Evolutionary conservation across 345 rosid species (phyloP).

Genomic region (Gossypium sturtianum): DNA sequence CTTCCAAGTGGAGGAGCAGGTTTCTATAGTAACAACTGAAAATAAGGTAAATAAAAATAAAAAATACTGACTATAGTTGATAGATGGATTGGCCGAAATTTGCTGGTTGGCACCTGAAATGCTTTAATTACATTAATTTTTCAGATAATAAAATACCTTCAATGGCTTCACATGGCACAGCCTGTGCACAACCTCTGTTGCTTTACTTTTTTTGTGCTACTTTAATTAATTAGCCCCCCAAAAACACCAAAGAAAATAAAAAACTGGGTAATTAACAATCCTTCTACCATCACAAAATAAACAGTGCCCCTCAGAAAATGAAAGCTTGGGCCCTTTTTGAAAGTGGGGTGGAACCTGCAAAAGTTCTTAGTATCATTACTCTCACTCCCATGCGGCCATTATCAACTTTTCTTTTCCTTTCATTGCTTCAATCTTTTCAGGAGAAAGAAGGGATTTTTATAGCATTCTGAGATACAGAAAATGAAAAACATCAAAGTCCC

Average conservation of each 20-base stretch:
- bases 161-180: constrained; percentile 40
- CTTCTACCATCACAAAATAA: constrained; percentile 15
- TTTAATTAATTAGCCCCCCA: neutral
- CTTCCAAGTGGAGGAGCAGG: neutral
- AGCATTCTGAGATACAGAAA: neutral
- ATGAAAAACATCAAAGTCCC: neutral
- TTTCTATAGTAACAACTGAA: neutral
- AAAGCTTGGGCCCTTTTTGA: constrained; percentile 17
- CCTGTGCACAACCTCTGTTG: constrained; percentile 26
- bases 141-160: constrained; percentile 13
- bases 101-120: neutral
- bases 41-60: neutral
- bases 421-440: neutral
- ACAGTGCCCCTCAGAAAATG: constrained; percentile 17
- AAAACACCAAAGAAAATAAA: neutral
- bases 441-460: neutral
- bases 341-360: neutral
- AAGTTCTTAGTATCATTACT: neutral
- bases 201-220: constrained; percentile 6
- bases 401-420: neutral
- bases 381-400: neutral
- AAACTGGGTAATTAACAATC: constrained; percentile 5
- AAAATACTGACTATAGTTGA: neutral
- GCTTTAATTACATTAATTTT: neutral
- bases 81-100: neutral